Base-by-base conservation (phyloP, 139 green algal genomes). In the Parachlorella kessleri region DNA sequence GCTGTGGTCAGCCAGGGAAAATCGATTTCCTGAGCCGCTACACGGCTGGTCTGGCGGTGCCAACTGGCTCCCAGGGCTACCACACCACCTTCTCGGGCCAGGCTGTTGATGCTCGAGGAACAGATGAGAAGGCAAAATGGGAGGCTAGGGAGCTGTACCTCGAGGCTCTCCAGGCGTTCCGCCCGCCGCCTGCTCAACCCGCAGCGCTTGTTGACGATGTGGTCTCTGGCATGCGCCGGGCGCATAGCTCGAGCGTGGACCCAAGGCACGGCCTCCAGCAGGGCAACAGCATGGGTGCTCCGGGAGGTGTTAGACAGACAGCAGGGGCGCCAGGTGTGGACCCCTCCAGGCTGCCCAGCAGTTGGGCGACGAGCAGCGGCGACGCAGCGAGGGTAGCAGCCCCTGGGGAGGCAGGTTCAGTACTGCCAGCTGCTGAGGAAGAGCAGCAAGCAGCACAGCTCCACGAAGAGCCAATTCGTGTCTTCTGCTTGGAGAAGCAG, bases 401-500 rank as follows among this genome's bases (percentile, higher is more conserved):
- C n/a, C n/a, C n/a, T n/a, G n/a, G n/a, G n/a, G n/a, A n/a, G n/a
- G n/a, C n/a, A n/a, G n/a, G n/a, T n/a, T n/a, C n/a, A n/a, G n/a
- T n/a, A n/a, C n/a, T n/a, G n/a, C n/a, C n/a, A n/a, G n/a, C n/a
- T n/a, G n/a, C n/a, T n/a, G n/a, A n/a, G n/a, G n/a, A n/a, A n/a
- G n/a, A n/a, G n/a, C n/a, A n/a, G n/a, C n/a, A n/a, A n/a, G 73
- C 69, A n/a, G 63, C 38, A 55, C 23, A 40, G 37, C 39, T n/a
- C 38, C 59, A 26, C 18, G 30, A 78, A 59, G 73, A 83, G 65
- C 68, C 70, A 3, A 63, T 87, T 30, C 72, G 67, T 37, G 76
- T 88, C 7, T 91, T 91, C 40, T 90, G 85, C 41, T 35, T 81
- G 26, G 87, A 91, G 82, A 24, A 63, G 33, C 53, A 33, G 1